phyloP scores from a whole-genome alignment of 495 filamentous ascomycete species.

The Trypethelium eluteriae region DNA sequence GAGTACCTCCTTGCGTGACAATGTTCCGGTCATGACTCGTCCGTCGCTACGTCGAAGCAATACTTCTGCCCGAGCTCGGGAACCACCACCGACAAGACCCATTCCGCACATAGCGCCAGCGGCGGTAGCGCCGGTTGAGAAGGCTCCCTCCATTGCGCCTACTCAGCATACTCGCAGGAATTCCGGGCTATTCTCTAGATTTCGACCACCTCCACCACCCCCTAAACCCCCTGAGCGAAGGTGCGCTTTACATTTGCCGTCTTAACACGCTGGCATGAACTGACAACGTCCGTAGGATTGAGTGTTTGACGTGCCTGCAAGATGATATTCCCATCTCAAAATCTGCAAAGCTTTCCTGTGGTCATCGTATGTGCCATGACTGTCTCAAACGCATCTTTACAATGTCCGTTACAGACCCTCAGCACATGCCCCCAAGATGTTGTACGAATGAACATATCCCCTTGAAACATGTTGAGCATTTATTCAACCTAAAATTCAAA shows the following conservation, averaged over 20 bases:
- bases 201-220: conserved; percentile 1
- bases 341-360: conserved; percentile 62
- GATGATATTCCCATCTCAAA: conserved; percentile 51
- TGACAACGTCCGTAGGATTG: conserved; percentile 26
- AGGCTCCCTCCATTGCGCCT: conserved; percentile 5
- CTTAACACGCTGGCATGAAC: not conserved
- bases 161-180: not conserved
- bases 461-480: conserved; percentile 60
- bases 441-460: conserved; percentile 67
- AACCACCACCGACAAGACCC: not conserved
- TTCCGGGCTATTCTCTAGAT: conserved; percentile 2
- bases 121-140: not conserved
- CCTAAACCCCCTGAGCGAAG: conserved; percentile 10
- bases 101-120: not conserved
- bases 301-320: conserved; percentile 62
- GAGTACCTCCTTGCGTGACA: not conserved
- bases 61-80: not conserved
- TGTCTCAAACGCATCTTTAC: conserved; percentile 67
- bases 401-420: conserved; percentile 63
- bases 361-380: conserved; percentile 67
- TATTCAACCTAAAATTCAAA: conserved; percentile 69
- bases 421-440: conserved; percentile 73
- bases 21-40: conserved; percentile 8
- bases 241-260: not conserved
- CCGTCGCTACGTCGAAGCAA: conserved; percentile 1